Conservation (phyloP, 129 eudicot genomes). For the Helichrysum umbraculigerum region DNA sequence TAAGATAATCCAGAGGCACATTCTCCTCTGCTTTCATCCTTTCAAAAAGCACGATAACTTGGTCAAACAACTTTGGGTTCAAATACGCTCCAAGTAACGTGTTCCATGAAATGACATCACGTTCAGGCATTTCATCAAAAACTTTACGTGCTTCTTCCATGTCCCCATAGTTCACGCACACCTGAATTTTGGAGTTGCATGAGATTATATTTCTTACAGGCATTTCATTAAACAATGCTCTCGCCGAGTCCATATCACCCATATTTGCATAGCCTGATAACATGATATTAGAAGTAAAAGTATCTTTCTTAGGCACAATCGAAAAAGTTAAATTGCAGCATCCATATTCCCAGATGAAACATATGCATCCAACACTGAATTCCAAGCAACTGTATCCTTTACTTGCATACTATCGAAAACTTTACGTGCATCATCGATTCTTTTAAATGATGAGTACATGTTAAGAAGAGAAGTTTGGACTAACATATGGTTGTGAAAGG, state of each 20-base stretch:
- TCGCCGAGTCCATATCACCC: constrained; percentile 33
- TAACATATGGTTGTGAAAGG: constrained; percentile 29
- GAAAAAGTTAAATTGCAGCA: constrained; percentile 32
- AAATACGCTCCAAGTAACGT: constrained; percentile 43
- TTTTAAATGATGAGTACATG: constrained; percentile 39
- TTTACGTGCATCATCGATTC: constrained; percentile 29
- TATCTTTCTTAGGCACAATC: constrained; percentile 40
- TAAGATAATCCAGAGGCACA: constrained; percentile 34
- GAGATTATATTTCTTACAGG: constrained; percentile 29
- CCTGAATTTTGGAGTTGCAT: constrained; percentile 50
- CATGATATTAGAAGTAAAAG: constrained; percentile 38
- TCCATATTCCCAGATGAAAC: constrained; percentile 38
- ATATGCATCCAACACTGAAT: constrained; percentile 46
- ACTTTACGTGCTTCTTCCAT: constrained; percentile 38
- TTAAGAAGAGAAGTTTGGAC: constrained; percentile 50
- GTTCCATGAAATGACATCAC: constrained; percentile 49
- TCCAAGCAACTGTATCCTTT: constrained; percentile 49
- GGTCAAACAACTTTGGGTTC: constrained; percentile 21
- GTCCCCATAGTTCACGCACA: constrained; percentile 41
- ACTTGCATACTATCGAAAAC: constrained; percentile 38
- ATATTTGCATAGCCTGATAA: constrained; percentile 41
- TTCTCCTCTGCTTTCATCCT: constrained; percentile 34
- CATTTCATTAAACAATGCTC: constrained; percentile 36
- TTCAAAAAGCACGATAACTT: constrained; percentile 39
- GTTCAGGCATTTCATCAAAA: constrained; percentile 48